Conservation (phyloP, 2,329 filamentous ascomycete genomes). For the Epicoccum nigrum region DNA sequence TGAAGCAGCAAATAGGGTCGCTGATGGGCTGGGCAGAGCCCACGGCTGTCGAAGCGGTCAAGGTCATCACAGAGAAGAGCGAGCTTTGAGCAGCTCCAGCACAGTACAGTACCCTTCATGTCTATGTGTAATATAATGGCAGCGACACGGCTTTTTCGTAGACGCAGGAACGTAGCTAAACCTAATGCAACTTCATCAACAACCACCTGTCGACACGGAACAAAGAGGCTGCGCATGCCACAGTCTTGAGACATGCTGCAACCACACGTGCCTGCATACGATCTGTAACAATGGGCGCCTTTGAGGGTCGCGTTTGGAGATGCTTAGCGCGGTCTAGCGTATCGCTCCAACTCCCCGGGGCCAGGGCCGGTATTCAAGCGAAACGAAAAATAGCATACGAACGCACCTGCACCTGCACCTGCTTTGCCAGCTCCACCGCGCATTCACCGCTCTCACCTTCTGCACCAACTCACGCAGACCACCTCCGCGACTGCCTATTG, state of each 20-base stretch:
- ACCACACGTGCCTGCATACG: constrained; percentile 10
- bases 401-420: constrained; percentile 16
- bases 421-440: constrained; percentile 21
- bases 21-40: constrained; percentile 33
- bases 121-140: constrained; percentile 42
- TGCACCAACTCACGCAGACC: constrained; percentile 19
- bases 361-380: constrained; percentile 39
- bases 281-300: constrained; percentile 8
- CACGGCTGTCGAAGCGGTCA: constrained; percentile 25
- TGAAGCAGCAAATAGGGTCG: constrained; percentile 59
- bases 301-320: constrained; percentile 12
- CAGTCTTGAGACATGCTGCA: neutral
- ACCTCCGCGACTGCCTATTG: constrained; percentile 30
- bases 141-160: constrained; percentile 17
- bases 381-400: constrained; percentile 23
- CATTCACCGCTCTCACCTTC: constrained; percentile 20
- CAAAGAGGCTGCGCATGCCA: neutral
- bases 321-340: constrained; percentile 12
- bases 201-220: neutral
- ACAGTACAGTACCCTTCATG: constrained; percentile 19
- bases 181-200: constrained; percentile 34
- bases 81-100: constrained; percentile 48
- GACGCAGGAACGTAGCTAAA: constrained; percentile 20
- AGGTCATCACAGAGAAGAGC: constrained; percentile 41
- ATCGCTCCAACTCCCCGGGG: constrained; percentile 1